Evolutionary conservation across 1,139 yeast genomes (phyloP).

Genomic region (Pichia sp.): DNA sequence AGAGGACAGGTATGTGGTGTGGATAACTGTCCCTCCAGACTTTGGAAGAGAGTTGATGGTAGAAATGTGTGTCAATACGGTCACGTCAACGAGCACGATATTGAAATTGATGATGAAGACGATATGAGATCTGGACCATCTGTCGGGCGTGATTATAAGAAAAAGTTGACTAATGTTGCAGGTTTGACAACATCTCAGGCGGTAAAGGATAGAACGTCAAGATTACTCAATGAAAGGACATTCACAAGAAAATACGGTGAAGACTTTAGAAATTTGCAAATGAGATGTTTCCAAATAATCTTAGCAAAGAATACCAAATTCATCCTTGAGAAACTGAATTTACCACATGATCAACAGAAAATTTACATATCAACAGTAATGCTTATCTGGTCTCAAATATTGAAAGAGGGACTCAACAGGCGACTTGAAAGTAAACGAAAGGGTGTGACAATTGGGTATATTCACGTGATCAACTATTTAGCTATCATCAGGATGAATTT

Average conservation of each 20-base stretch:
- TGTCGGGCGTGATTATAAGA: slow-evolving; percentile 33
- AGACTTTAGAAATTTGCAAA: slow-evolving; percentile 6
- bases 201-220: slow-evolving; percentile 17
- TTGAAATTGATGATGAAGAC: slow-evolving; percentile 73
- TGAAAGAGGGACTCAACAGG: not conserved
- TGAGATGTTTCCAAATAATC: slow-evolving; percentile 15
- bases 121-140: slow-evolving; percentile 31
- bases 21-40: slow-evolving; percentile 76
- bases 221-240: slow-evolving; percentile 14
- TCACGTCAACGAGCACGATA: slow-evolving; percentile 76
- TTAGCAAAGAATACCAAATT: slow-evolving; percentile 12
- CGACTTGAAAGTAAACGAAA: not conserved
- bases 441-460: slow-evolving; percentile 2
- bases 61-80: slow-evolving; percentile 81
- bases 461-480: slow-evolving; percentile 12
- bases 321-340: slow-evolving; percentile 6
- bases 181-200: slow-evolving; percentile 25
- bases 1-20: slow-evolving; percentile 84
- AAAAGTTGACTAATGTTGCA: slow-evolving; percentile 43
- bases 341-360: slow-evolving; percentile 5
- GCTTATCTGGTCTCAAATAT: slow-evolving; percentile 20
- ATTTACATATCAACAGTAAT: slow-evolving; percentile 10
- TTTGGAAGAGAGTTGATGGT: slow-evolving; percentile 70
- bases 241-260: slow-evolving; percentile 21
- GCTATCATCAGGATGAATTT: slow-evolving; percentile 12